Evolutionary conservation across 345 rosid species (phyloP), one percentile per base, ranked within the genome.

Genomic region (Adansonia digitata): DNA sequence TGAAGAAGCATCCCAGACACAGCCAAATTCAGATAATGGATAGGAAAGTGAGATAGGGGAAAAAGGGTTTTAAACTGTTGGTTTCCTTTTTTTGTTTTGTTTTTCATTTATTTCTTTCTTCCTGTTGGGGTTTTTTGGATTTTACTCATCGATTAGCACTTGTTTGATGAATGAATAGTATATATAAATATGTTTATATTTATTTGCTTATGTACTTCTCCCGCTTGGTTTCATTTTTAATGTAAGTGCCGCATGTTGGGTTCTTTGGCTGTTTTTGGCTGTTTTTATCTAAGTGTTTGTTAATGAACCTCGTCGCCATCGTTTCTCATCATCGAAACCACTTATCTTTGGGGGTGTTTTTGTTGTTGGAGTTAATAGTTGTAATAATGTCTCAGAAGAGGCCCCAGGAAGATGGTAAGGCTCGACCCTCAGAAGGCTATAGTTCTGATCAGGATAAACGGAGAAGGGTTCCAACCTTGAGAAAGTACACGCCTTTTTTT

Each of bases 351-450:
- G 18, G 29, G 22, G 57, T 40, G 64, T 73, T 75, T 18, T 75
- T 69, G 56, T 43, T 59, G 69, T 29, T 39, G 82, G 55, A 56
- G 55, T 77, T 68, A 17, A 60, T 31, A 29, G 65, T 18, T 17
- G 35, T 42, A 66, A 79, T 74, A 76, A 94, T 94, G 98, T 87
- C 99, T 48, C 93, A 90, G 75, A 94, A 94, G 85, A 89, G 97
- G 81, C 94, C 90, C 55, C 86, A 85, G 55, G 98, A 94, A 18
- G 92, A 88, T 40, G 86, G 85, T 7, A 91, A 85, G 84, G 80
- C 81, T 75, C 88, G 83, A 42, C 26, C 67, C 5, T 48, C 79
- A 0, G 90, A 88, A 34, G 91, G 86, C 40, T 74, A 73, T 73
- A 74, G 73, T 75, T 83, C 86, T 0, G 96, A 73, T 27, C 66